Evolutionary conservation across 1,139 yeast species (phyloP), one percentile per base, ranked within the genome.

Genomic region (Geotrichum bryndzae): DNA sequence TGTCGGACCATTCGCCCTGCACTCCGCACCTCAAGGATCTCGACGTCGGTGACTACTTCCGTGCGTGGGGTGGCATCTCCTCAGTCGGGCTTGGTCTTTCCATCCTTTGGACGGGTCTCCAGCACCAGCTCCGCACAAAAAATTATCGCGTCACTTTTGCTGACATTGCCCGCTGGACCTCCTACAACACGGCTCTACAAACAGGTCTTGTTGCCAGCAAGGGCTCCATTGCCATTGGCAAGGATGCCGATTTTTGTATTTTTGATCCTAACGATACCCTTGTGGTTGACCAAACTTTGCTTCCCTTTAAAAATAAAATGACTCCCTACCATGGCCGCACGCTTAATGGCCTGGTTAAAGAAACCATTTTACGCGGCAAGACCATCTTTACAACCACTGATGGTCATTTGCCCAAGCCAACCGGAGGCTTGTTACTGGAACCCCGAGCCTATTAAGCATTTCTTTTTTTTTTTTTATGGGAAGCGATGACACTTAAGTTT

Each of bases 51-150:
- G 96, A 92, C 72, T 91, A 91, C 73, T 84, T 90, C 73, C 83
- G 85, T 57, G 96, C 97, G 1, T 91, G 97, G 97, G 97, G 97
- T 56, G 97, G 97, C n/a, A 90, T 91, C 58, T 82, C 96, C 1
- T 88, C 96, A 1, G 95, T 91, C 31, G 97, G 97, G 0, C 83
- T 91, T 57, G 97, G 97, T 0, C 80, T 91, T 60, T 88, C 96
- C 0, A 80, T 91, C 53, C 75, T 91, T 62, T 86, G 82, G 79
- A 88, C 96, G 1, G 90, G 87, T 68, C 90, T 92, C 8, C 50
- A 33, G 18, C 60, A 80, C 82, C 68, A 76, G 82, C 63, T 54
- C 59, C 10, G 23, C 18, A 18, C 57, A 56, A 4, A 59, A 56
- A 18, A 59, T 59, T 53, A 13, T 23, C 1, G 50, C 13, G 61